These are phyloP conservation scores for Rubia balearica DNA, from an alignment of 305 asterid species.

Conservation along the genomic window DNA sequence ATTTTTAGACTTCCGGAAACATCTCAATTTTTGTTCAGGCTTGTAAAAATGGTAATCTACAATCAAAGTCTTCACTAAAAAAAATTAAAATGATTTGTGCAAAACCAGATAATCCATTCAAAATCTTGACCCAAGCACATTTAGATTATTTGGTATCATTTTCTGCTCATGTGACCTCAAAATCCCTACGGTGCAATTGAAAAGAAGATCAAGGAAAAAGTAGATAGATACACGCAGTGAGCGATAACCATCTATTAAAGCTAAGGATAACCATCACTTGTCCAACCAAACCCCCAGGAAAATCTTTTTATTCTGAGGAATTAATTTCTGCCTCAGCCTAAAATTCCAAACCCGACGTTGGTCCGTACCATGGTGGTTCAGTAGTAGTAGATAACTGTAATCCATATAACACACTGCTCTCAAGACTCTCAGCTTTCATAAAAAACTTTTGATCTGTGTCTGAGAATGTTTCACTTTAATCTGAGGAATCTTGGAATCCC, in stretches of 20 bases:
- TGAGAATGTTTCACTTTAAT: conserved; percentile 21
- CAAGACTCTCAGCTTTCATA: conserved; percentile 64
- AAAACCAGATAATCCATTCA: not conserved
- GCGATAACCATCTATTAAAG: not conserved
- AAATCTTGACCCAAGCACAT: not conserved
- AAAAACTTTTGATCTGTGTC: conserved; percentile 35
- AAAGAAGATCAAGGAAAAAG: not conserved
- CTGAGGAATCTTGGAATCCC: conserved; percentile 48
- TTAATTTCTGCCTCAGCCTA: conserved; percentile 49
- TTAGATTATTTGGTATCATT: not conserved
- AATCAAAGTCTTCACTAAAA: not conserved
- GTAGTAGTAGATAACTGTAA: conserved; percentile 82
- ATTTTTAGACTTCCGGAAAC: not conserved
- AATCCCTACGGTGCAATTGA: not conserved
- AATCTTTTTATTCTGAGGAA: conserved; percentile 24
- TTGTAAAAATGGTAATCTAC: not conserved
- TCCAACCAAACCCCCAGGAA: not conserved
- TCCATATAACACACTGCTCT: conserved; percentile 76
- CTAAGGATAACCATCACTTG: too few species aligned
- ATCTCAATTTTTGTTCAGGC: not conserved
- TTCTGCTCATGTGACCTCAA: not conserved
- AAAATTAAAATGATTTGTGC: not conserved
- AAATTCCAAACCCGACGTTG: conserved; percentile 91
- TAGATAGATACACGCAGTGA: not conserved
- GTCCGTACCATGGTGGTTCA: conserved; percentile 92